Conservation (phyloP, 352 stramenopile genomes). For the Phytophthora boehmeriae region DNA sequence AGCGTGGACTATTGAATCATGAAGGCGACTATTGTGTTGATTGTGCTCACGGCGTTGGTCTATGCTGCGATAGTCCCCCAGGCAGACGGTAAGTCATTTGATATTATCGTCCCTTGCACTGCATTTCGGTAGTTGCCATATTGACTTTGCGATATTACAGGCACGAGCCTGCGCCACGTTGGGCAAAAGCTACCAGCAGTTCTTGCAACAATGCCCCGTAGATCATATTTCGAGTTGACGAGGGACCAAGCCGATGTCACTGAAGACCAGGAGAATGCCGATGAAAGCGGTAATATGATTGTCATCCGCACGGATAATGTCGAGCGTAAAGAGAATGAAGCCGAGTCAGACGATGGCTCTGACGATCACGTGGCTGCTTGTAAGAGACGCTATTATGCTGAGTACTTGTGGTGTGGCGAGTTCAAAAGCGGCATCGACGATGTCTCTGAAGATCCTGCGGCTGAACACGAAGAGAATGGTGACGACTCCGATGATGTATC, state of each 20-base stretch:
- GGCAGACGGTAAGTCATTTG: neutral
- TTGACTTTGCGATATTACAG: neutral
- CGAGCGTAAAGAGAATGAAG: too few relatives aligned
- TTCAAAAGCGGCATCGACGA: too few relatives aligned
- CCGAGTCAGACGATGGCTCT: too few relatives aligned
- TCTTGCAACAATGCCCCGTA: too few relatives aligned
- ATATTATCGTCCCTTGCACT: neutral
- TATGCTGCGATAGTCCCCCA: neutral
- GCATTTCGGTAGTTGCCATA: neutral
- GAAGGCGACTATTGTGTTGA: slow-evolving; percentile 13
- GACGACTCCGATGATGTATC: too few relatives aligned
- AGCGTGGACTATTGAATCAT: slow-evolving; percentile 7
- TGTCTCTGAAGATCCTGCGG: neutral
- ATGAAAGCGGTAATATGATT: too few relatives aligned
- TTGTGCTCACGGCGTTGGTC: neutral
- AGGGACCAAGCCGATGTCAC: neutral
- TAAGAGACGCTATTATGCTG: too few relatives aligned
- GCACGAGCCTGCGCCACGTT: neutral
- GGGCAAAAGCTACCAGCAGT: neutral
- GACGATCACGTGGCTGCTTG: too few relatives aligned
- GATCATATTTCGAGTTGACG: too few relatives aligned
- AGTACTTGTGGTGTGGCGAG: too few relatives aligned
- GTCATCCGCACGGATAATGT: too few relatives aligned
- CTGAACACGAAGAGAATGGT: neutral
- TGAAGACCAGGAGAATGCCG: neutral